Evolutionary conservation across 2,329 filamentous ascomycete genomes (phyloP).

Genomic region (Colletotrichum neosansevieriae): DNA sequence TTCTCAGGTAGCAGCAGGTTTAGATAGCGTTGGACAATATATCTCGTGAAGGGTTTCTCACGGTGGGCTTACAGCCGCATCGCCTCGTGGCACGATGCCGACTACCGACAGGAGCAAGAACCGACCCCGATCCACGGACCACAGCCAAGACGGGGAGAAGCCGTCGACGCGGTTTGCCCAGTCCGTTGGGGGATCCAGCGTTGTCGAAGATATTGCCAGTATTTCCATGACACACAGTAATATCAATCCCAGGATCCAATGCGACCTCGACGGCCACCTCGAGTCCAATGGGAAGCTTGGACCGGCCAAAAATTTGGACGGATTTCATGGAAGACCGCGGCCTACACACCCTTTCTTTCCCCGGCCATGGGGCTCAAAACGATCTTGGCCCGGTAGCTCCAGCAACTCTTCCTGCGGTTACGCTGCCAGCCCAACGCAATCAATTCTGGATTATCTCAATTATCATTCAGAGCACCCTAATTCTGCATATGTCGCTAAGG

Average conservation of each 20-base stretch:
- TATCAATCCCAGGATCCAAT: constrained; percentile 15
- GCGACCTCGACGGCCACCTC: constrained; percentile 11
- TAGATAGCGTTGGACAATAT: not conserved
- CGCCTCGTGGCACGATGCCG: not conserved
- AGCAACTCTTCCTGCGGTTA: not conserved
- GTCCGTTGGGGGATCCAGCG: not conserved
- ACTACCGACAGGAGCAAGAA: constrained; percentile 3
- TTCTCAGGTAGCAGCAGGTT: not conserved
- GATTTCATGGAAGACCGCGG: too few relatives aligned
- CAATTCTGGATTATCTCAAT: too few relatives aligned
- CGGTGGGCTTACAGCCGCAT: not conserved
- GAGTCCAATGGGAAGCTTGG: constrained; percentile 1
- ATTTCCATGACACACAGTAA: constrained; percentile 32
- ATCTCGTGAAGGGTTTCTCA: not conserved
- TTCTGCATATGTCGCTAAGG: too few relatives aligned
- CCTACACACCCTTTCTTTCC: too few relatives aligned
- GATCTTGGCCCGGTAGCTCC: not conserved
- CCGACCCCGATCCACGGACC: constrained; percentile 10
- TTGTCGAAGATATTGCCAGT: too few relatives aligned
- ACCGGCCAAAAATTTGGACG: not conserved
- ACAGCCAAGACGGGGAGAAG: constrained; percentile 27
- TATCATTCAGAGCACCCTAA: too few relatives aligned
- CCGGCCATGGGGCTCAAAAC: not conserved
- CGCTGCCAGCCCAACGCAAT: too few relatives aligned
- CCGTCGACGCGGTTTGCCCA: not conserved